phyloP scores from a whole-genome alignment of 805 yeast genomes.

The Saccharomycopsis vini region DNA sequence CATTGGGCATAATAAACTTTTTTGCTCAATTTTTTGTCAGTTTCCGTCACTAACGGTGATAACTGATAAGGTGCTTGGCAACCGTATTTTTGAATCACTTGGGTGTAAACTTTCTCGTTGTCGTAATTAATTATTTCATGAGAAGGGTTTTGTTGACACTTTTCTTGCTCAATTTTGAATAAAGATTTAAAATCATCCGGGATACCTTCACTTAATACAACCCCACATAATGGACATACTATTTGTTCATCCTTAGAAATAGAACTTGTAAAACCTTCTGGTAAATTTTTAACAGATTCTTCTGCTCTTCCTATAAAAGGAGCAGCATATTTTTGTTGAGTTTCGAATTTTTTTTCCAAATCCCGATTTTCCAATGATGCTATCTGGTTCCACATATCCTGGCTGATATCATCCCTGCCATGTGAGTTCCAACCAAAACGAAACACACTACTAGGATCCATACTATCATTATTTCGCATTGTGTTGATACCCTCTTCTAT shows the following conservation, averaged over 20 bases:
- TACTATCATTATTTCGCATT: not conserved
- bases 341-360: slow-evolving; percentile 8
- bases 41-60: slow-evolving; percentile 35
- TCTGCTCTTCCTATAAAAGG: slow-evolving; percentile 23
- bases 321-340: slow-evolving; percentile 19
- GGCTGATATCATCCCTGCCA: slow-evolving; percentile 6
- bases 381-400: slow-evolving; percentile 10
- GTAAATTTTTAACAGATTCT: slow-evolving; percentile 22
- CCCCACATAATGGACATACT: slow-evolving; percentile 64
- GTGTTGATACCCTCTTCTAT: not conserved
- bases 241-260: slow-evolving; percentile 31
- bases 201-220: slow-evolving; percentile 63
- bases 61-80: slow-evolving; percentile 65
- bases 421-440: not conserved
- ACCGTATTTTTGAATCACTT: slow-evolving; percentile 13
- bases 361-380: slow-evolving; percentile 8
- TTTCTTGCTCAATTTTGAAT: slow-evolving; percentile 19
- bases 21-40: slow-evolving; percentile 53
- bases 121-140: slow-evolving; percentile 9
- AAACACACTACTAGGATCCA: not conserved
- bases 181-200: slow-evolving; percentile 40
- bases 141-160: slow-evolving; percentile 20
- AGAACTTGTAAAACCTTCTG: slow-evolving; percentile 25
- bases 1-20: slow-evolving; percentile 60
- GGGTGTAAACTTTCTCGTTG: slow-evolving; percentile 4